Percentiles rank a stretch among this genome's conserved stretches.
Evolutionary conservation across 805 yeast species (phyloP).

Genomic region (Priceomyces melissophilus): DNA sequence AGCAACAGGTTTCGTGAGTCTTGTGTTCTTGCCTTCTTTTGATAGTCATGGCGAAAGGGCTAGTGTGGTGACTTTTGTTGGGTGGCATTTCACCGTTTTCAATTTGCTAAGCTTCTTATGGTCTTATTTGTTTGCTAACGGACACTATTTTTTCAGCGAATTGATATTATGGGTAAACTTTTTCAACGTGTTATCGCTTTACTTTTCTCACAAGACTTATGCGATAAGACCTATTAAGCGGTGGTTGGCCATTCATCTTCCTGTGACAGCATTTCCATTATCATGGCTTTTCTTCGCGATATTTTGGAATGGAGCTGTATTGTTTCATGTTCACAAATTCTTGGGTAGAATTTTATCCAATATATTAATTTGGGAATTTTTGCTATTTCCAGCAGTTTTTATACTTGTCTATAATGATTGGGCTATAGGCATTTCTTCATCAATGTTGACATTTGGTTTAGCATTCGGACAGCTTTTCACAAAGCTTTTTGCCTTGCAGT

Average conservation of each 20-base stretch:
- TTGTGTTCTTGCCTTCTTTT: constrained; percentile 37
- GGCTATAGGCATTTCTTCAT: constrained; percentile 59
- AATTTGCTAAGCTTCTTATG: constrained; percentile 61
- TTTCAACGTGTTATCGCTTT: constrained; percentile 52
- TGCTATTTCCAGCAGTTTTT: constrained; percentile 59
- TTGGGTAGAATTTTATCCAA: constrained; percentile 68
- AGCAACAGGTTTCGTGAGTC: constrained; percentile 51
- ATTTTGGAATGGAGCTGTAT: constrained; percentile 84
- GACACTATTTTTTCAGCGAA: constrained; percentile 58
- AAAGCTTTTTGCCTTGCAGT: constrained; percentile 72
- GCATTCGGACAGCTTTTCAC: constrained; percentile 69
- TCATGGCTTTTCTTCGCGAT: constrained; percentile 71
- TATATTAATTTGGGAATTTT: constrained; percentile 72
- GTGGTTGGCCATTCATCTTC: constrained; percentile 60
- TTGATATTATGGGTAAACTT: constrained; percentile 57
- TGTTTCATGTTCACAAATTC: constrained; percentile 59
- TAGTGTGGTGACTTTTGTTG: constrained; percentile 39
- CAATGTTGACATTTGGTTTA: constrained; percentile 59
- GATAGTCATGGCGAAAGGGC: constrained; percentile 13
- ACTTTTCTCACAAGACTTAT: constrained; percentile 60
- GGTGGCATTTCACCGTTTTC: constrained; percentile 61
- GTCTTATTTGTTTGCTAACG: constrained; percentile 57
- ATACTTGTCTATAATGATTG: constrained; percentile 63
- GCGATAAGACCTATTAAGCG: constrained; percentile 47
- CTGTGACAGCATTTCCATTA: constrained; percentile 67